Percentiles rank a stretch among this genome's conserved stretches.
Conservation (phyloP, 2,329 filamentous ascomycete species). For the Myriosclerotinia scirpicola region DNA sequence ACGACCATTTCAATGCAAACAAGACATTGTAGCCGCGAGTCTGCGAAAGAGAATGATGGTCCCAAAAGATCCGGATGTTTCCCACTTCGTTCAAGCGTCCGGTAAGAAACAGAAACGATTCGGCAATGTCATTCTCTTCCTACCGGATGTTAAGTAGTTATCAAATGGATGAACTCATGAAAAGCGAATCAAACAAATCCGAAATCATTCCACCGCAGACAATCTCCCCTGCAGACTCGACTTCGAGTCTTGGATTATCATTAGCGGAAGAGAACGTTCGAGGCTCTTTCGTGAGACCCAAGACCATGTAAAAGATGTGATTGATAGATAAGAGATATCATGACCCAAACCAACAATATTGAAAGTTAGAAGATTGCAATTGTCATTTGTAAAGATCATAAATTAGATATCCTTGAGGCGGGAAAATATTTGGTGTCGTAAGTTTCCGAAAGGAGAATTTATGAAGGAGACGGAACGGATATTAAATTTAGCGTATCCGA, state of each 20-base stretch:
- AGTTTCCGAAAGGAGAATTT: not conserved
- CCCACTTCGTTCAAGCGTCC: not conserved
- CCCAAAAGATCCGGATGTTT: not conserved
- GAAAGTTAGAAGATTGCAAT: not conserved
- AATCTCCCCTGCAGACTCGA: not conserved
- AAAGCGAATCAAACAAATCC: not conserved
- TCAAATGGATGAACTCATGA: not conserved
- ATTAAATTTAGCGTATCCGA: not conserved
- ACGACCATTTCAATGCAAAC: not conserved
- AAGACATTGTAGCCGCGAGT: not conserved
- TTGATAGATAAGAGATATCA: constrained; percentile 5
- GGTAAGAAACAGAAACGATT: constrained; percentile 8
- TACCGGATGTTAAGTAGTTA: not conserved
- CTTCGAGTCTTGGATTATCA: not conserved
- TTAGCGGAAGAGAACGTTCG: not conserved
- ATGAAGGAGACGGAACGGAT: not conserved
- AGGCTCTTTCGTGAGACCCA: not conserved
- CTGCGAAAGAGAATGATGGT: not conserved
- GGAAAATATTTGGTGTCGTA: not conserved
- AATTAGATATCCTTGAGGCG: not conserved
- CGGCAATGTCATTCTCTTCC: not conserved
- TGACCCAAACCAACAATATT: not conserved
- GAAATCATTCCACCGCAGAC: not conserved
- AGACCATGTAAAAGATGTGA: not conserved
- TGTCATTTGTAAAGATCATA: not conserved